These are phyloP conservation scores for Cladosporium austrohemisphaericum DNA, from an alignment of 2,329 filamentous ascomycete species.

Conservation along the genomic window DNA sequence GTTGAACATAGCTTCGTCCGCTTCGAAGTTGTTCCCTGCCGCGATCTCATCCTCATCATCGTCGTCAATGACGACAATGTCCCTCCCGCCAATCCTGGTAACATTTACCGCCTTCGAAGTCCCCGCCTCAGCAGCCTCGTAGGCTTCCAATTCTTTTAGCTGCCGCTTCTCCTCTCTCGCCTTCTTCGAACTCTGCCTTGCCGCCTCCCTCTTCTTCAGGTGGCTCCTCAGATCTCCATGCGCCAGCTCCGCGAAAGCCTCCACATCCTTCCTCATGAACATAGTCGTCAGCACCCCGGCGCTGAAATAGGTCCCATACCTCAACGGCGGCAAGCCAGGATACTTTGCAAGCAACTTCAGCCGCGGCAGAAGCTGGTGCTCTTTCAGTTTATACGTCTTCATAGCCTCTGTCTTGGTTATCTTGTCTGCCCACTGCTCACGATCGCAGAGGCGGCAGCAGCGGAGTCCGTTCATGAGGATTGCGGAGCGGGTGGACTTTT, in stretches of 20 bases:
- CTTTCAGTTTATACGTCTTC: conserved; percentile 22
- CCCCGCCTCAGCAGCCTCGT: background rate
- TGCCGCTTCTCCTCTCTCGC: conserved; percentile 8
- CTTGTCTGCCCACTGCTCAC: conserved; percentile 29
- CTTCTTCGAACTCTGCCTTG: conserved; percentile 16
- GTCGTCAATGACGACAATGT: background rate
- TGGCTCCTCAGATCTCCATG: conserved; percentile 23
- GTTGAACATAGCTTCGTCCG: background rate
- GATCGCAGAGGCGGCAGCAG: conserved; percentile 30
- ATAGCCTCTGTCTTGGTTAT: conserved; percentile 30
- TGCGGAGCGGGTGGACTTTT: conserved; percentile 21
- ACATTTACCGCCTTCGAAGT: background rate
- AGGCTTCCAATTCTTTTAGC: background rate
- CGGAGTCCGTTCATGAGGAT: conserved; percentile 30
- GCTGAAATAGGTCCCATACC: conserved; percentile 25
- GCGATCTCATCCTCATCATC: background rate
- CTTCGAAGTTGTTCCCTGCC: too few relatives aligned
- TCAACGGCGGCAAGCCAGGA: conserved; percentile 17
- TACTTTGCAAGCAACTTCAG: background rate
- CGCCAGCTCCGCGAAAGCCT: conserved; percentile 20
- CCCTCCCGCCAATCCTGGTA: background rate
- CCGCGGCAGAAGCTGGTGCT: conserved; percentile 24
- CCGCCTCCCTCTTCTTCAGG: conserved; percentile 16
- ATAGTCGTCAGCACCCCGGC: conserved; percentile 25
- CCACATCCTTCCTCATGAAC: conserved; percentile 27